These are phyloP conservation scores for Brassica rapa DNA, from an alignment of 345 rosid species.

Conservation along the genomic window DNA sequence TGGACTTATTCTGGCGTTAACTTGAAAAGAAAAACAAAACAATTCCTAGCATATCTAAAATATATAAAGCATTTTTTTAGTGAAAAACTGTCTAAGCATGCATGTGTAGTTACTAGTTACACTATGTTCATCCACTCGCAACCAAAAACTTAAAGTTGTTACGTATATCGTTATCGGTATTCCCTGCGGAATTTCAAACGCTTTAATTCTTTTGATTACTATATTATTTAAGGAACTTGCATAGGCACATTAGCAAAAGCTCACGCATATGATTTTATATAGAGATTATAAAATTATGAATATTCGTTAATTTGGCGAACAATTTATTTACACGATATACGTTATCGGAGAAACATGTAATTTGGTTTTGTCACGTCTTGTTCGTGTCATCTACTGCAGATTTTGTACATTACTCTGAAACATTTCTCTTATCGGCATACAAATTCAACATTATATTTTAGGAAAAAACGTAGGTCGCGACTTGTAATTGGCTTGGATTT, in stretches of 20 bases:
- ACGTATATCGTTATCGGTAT: not conserved
- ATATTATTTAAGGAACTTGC: not conserved
- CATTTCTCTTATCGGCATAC: not conserved
- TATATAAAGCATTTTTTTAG: not conserved
- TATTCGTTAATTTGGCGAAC: not conserved
- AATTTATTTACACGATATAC: not conserved
- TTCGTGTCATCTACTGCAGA: not conserved
- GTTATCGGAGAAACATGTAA: not conserved
- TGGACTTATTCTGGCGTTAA: not conserved
- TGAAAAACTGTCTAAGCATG: not conserved
- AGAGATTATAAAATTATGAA: not conserved
- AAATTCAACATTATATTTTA: too few species aligned
- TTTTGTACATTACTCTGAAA: not conserved
- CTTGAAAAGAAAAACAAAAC: not conserved
- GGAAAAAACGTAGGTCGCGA: too few species aligned
- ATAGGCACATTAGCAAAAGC: too few species aligned
- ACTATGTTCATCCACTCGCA: not conserved
- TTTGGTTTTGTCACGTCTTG: not conserved
- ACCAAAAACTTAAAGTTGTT: not conserved
- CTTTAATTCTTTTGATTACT: too few species aligned
- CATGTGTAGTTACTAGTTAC: not conserved
- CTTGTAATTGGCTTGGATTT: too few species aligned
- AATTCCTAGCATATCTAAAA: too few species aligned
- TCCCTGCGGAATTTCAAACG: not conserved
- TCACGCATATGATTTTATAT: not conserved